Conservation (phyloP, 208 protist genomes). For the Acanthamoeba comandoni region DNA sequence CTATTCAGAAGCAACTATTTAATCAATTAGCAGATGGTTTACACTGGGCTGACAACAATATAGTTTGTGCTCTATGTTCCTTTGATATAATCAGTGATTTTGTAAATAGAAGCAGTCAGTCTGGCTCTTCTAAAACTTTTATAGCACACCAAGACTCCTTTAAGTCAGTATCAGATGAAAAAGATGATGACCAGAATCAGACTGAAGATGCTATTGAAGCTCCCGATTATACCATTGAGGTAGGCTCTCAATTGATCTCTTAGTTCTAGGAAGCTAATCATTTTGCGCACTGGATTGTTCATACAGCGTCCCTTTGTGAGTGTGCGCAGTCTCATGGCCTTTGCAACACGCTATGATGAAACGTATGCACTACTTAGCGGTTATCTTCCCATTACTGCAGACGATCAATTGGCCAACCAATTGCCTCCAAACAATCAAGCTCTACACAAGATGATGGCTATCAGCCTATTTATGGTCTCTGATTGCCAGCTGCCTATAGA, state of each 20-base stretch:
- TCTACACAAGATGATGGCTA: slow-evolving; percentile 61
- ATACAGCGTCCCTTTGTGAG: slow-evolving; percentile 40
- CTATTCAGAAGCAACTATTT: slow-evolving; percentile 11
- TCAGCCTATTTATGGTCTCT: slow-evolving; percentile 28
- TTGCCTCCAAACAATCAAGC: slow-evolving; percentile 2
- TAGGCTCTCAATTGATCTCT: background rate
- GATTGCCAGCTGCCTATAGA: slow-evolving; percentile 37
- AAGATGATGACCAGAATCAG: too few species aligned
- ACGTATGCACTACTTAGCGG: slow-evolving; percentile 37
- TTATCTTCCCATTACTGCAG: slow-evolving; percentile 20
- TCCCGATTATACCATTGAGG: background rate
- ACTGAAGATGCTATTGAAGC: background rate
- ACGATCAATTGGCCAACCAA: background rate
- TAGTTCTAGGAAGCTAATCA: background rate
- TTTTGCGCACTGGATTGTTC: background rate
- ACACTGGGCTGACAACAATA: slow-evolving; percentile 32
- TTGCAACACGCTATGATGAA: slow-evolving; percentile 37
- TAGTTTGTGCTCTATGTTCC: slow-evolving; percentile 66
- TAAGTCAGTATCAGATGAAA: too few species aligned
- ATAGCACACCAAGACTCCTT: too few species aligned
- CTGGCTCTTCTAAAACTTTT: too few species aligned
- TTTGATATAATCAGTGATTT: slow-evolving; percentile 40
- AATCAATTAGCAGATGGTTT: background rate
- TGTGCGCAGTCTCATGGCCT: slow-evolving; percentile 65
- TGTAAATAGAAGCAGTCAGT: slow-evolving; percentile 36